phyloP scores from a whole-genome alignment of 2,329 filamentous ascomycete genomes.

The Ascocoryne sarcoides region DNA sequence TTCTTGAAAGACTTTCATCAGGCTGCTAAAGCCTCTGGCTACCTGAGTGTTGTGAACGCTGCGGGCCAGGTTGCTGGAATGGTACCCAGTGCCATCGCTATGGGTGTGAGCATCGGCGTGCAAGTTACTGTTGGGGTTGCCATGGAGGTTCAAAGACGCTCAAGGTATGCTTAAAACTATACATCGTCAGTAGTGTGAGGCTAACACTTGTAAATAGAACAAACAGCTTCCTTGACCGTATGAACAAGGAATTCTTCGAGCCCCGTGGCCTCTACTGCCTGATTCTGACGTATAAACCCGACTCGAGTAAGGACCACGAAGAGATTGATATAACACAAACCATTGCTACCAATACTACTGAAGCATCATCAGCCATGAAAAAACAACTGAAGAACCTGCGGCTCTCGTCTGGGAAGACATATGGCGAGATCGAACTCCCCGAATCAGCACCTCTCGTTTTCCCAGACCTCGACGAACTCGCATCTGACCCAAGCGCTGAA shows the following conservation, averaged over 20 bases:
- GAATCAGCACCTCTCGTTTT: slow-evolving; percentile 34
- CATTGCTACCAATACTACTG: slow-evolving; percentile 29
- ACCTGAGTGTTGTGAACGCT: too few species aligned
- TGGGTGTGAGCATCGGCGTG: slow-evolving; percentile 36
- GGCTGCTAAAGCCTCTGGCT: slow-evolving; percentile 34
- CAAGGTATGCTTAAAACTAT: too few species aligned
- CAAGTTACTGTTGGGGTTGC: slow-evolving; percentile 35
- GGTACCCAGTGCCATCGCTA: slow-evolving; percentile 32
- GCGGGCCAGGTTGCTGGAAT: too few species aligned
- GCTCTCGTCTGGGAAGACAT: slow-evolving; percentile 30
- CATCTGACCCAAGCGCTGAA: slow-evolving; percentile 19
- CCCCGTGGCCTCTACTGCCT: slow-evolving; percentile 46
- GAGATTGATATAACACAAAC: slow-evolving; percentile 30
- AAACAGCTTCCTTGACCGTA: slow-evolving; percentile 45
- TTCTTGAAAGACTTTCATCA: slow-evolving; percentile 40
- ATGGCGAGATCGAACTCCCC: slow-evolving; percentile 31
- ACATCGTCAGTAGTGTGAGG: too few species aligned
- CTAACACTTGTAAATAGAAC: slow-evolving; percentile 14
- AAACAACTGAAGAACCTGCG: slow-evolving; percentile 29
- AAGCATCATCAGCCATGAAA: slow-evolving; percentile 13
- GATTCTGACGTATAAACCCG: slow-evolving; percentile 45
- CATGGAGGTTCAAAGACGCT: slow-evolving; percentile 27
- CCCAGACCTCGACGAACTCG: slow-evolving; percentile 29
- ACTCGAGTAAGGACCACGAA: slow-evolving; percentile 18
- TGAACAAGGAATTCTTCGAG: slow-evolving; percentile 48